Percentiles rank a stretch among this genome's conserved stretches.
phyloP scores from a whole-genome alignment of 805 yeast genomes.

The Candida xyloterini region DNA sequence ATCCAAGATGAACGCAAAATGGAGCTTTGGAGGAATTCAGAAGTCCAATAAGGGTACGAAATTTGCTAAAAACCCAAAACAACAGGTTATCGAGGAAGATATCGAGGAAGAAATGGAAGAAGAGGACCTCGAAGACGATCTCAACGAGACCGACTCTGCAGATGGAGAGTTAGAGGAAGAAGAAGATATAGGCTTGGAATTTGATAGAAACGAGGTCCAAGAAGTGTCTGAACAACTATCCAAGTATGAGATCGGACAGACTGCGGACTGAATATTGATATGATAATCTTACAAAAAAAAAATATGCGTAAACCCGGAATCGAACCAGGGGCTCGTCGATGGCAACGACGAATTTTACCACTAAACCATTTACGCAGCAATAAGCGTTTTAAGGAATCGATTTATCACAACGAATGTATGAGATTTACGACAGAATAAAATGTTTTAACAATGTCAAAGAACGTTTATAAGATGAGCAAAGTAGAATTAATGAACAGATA shows the following conservation, averaged over 20 bases:
- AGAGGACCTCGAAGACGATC: constrained; percentile 6
- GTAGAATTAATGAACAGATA: too few relatives aligned
- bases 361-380: constrained; percentile 27
- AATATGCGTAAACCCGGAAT: constrained; percentile 29
- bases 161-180: constrained; percentile 17
- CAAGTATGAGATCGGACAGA: constrained; percentile 7
- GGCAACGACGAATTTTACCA: constrained; percentile 31
- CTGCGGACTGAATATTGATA: background rate
- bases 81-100: constrained; percentile 28
- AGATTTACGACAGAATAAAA: too few relatives aligned
- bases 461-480: too few relatives aligned
- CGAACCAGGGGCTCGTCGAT: constrained; percentile 32
- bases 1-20: constrained; percentile 28
- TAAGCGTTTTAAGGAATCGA: too few relatives aligned
- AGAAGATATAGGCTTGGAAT: constrained; percentile 13
- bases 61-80: constrained; percentile 15
- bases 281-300: background rate
- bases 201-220: constrained; percentile 10
- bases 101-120: constrained; percentile 13
- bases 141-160: constrained; percentile 14
- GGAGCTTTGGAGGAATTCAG: constrained; percentile 22
- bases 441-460: too few relatives aligned
- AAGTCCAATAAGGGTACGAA: constrained; percentile 10
- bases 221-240: constrained; percentile 10
- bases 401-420: background rate